Evolutionary conservation across 768 basidiomycete species (phyloP).

Genomic region (Obba rivulosa): DNA sequence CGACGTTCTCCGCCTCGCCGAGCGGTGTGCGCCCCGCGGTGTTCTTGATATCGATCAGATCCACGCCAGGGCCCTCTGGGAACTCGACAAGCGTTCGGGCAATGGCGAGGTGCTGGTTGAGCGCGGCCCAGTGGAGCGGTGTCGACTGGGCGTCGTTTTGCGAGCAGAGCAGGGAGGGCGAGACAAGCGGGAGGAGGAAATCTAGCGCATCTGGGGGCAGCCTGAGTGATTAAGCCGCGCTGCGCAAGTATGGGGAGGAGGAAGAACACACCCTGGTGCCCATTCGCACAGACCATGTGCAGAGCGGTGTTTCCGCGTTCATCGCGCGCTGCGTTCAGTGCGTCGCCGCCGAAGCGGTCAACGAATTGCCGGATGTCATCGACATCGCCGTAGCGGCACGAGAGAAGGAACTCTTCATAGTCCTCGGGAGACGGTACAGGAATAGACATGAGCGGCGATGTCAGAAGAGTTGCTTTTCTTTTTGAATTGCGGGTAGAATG

Average conservation of each 20-base stretch:
- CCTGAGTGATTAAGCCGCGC: constrained; percentile 42
- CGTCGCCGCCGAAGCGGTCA: constrained; percentile 44
- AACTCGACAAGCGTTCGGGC: constrained; percentile 56
- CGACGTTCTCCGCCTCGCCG: constrained; percentile 72
- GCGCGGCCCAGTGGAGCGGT: constrained; percentile 86
- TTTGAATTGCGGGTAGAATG: too few species aligned
- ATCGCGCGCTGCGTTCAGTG: constrained; percentile 53
- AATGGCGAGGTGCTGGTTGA: constrained; percentile 71
- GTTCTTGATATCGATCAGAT: constrained; percentile 76
- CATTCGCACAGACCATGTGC: constrained; percentile 88
- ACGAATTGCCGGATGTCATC: constrained; percentile 71
- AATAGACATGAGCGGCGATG: constrained; percentile 6
- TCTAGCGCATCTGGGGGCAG: constrained; percentile 62
- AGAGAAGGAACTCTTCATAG: constrained; percentile 73
- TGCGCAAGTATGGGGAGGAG: neutral
- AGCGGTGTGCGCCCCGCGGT: constrained; percentile 69
- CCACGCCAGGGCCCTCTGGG: constrained; percentile 52
- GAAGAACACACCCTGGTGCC: constrained; percentile 68
- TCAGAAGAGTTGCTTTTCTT: too few species aligned
- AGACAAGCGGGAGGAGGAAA: constrained; percentile 59
- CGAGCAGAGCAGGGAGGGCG: constrained; percentile 48
- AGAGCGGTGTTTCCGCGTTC: constrained; percentile 74
- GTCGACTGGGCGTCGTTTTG: constrained; percentile 76
- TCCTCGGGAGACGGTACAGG: constrained; percentile 27
- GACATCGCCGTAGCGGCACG: constrained; percentile 85